Base-by-base conservation (phyloP, 116 monocot species). In the Posidonia oceanica region DNA sequence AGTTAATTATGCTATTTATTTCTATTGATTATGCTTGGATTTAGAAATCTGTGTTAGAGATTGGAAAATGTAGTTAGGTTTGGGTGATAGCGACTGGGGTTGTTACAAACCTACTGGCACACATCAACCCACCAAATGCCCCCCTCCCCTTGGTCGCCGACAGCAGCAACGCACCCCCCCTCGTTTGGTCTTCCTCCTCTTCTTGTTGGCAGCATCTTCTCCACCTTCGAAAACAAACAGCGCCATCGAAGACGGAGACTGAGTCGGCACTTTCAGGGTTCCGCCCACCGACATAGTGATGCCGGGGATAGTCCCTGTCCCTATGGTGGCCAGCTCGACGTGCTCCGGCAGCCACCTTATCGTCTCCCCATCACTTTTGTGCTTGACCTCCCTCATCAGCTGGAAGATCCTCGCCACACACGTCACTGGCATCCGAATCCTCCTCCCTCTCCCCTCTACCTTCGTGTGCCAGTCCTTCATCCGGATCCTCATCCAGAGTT, bases 321-420 rank as follows among this genome's bases (percentile, higher is more conserved):
- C 90, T 14, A 86, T 90, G 42, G 90, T 86, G 16, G 90, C 86
- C 15, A 82, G 86, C 76, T 90, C 90, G 4, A 86, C 86, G 36
- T 86, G 86, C 78, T 90, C 76, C 39, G 86, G 80, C 14, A 90
- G 82, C 90, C 90, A 90, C 5, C 82, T 78, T 68, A 90, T 82
- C 41, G 90, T 90, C 76, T 90, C 90, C 15, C 86, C 90, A 69
- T 90, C 90, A 15, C 86, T 86, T 78, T 90, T 90, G 80, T 90
- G 82, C 3, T 82, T 82, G 1, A 90, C 80, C 78, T 90, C 90
- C 3, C 86, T 72, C 1, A 86, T 90, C 14, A 90, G 82, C 78
- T 90, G 90, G 70, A 90, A 90, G 59, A 90, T 84, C 48, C 90
- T 73, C 1, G 90, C 90, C 17, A 86, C 90, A 71, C 86, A 86